Evolutionary conservation across 495 filamentous ascomycete genomes (phyloP).

Genomic region (Rusavskia elegans): DNA sequence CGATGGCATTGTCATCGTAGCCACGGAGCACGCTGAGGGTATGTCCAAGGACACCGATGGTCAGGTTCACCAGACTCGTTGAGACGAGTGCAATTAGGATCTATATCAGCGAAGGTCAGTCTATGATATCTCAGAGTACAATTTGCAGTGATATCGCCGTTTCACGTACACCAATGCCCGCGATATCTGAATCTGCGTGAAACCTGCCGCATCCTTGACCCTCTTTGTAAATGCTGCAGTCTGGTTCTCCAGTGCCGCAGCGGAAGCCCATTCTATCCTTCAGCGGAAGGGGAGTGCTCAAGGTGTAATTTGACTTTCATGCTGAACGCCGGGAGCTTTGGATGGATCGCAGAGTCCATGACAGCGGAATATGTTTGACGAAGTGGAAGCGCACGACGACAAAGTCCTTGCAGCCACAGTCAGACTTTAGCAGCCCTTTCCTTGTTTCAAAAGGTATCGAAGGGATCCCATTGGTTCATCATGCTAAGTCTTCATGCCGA

Average conservation of each 20-base stretch:
- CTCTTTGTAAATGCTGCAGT: not conserved
- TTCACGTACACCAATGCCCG: conserved; percentile 10
- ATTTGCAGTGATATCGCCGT: too few relatives aligned
- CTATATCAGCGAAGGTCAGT: not conserved
- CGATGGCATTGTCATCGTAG: not conserved
- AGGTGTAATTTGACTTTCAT: too few relatives aligned
- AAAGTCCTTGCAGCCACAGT: too few relatives aligned
- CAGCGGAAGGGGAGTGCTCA: not conserved
- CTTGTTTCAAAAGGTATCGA: too few relatives aligned
- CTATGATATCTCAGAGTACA: not conserved
- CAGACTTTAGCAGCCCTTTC: too few relatives aligned
- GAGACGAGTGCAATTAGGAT: conserved; percentile 6
- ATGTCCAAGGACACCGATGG: not conserved
- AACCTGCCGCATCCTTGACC: not conserved
- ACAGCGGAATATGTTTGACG: too few relatives aligned
- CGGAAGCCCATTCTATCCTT: not conserved
- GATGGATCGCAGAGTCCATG: too few relatives aligned
- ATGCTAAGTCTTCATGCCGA: too few relatives aligned
- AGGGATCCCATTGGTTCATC: too few relatives aligned
- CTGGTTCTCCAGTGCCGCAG: not conserved
- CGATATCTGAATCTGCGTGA: conserved; percentile 12
- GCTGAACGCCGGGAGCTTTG: too few relatives aligned
- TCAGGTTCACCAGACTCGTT: conserved; percentile 3
- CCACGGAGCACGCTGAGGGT: not conserved
- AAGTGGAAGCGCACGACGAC: too few relatives aligned